Evolutionary conservation across 192 early-diverging fungal genomes (phyloP).

Genomic region (Entomortierella lignicola): DNA sequence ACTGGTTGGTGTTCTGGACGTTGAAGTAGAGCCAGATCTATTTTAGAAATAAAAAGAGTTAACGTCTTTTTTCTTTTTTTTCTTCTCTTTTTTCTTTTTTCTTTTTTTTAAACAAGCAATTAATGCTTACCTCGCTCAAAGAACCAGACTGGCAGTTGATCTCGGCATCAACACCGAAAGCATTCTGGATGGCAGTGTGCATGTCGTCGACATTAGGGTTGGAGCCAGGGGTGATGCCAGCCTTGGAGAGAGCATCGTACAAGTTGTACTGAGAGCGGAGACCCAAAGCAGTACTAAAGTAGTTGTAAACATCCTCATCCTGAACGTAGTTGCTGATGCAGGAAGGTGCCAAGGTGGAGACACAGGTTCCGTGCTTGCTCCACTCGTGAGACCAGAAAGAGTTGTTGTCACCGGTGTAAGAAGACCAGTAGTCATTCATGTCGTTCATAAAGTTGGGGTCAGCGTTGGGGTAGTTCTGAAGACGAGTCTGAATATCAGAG

Average conservation of each 20-base stretch:
- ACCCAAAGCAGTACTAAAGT: conserved; percentile 64
- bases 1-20: conserved; percentile 37
- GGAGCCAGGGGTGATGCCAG: conserved; percentile 62
- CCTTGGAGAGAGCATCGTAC: conserved; percentile 56
- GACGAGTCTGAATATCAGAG: conserved; percentile 60
- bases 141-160: conserved; percentile 29
- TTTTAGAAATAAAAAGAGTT: background rate
- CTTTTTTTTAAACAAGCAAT: conserved; percentile 7
- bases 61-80: background rate
- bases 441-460: conserved; percentile 45
- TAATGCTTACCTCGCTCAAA: conserved; percentile 55
- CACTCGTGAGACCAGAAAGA: conserved; percentile 86
- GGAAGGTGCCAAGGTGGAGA: conserved; percentile 69
- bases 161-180: conserved; percentile 56
- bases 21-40: conserved; percentile 46
- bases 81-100: background rate
- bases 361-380: conserved; percentile 86
- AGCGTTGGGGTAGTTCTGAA: conserved; percentile 53
- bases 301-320: conserved; percentile 69
- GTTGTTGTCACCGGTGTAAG: conserved; percentile 79
- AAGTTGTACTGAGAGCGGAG: conserved; percentile 69
- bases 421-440: conserved; percentile 76
- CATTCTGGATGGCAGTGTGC: conserved; percentile 50
- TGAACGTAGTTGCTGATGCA: conserved; percentile 65
- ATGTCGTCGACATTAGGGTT: conserved; percentile 56